phyloP scores from a whole-genome alignment of 2,329 filamentous ascomycete species.

The Aspergillus calidoustus region DNA sequence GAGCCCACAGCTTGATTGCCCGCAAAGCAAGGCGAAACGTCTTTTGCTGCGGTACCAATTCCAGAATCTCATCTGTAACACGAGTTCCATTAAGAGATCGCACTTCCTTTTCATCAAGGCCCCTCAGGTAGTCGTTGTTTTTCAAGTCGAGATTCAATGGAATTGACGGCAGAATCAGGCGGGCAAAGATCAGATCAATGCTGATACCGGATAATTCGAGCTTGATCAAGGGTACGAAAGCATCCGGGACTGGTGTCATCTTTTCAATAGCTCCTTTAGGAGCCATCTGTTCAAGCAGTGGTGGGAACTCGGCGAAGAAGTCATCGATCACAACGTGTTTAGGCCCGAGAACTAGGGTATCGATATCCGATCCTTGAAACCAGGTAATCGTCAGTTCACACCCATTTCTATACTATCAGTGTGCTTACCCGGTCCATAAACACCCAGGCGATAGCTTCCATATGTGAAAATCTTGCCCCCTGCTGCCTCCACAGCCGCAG shows the following conservation, averaged over 20 bases:
- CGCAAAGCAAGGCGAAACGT: constrained; percentile 88
- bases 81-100: constrained; percentile 91
- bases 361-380: constrained; percentile 85
- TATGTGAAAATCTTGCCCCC: constrained; percentile 95
- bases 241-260: constrained; percentile 82
- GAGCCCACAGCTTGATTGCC: constrained; percentile 95
- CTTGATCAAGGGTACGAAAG: constrained; percentile 97
- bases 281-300: constrained; percentile 75
- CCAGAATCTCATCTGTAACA: constrained; percentile 90
- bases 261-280: constrained; percentile 80
- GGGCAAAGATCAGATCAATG: constrained; percentile 90
- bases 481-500: constrained; percentile 78
- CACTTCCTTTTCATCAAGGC: constrained; percentile 83
- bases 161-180: constrained; percentile 73
- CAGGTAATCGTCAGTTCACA: constrained; percentile 4
- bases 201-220: constrained; percentile 89
- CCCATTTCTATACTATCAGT: constrained; percentile 1
- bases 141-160: constrained; percentile 75
- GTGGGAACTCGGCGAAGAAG: constrained; percentile 90
- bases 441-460: constrained; percentile 91
- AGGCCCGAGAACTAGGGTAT: constrained; percentile 90
- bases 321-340: constrained; percentile 87
- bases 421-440: constrained; percentile 75
- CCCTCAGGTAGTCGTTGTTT: constrained; percentile 82
- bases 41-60: constrained; percentile 83